phyloP scores from a whole-genome alignment of 352 stramenopile species.

The Pythium phragmiticola region DNA sequence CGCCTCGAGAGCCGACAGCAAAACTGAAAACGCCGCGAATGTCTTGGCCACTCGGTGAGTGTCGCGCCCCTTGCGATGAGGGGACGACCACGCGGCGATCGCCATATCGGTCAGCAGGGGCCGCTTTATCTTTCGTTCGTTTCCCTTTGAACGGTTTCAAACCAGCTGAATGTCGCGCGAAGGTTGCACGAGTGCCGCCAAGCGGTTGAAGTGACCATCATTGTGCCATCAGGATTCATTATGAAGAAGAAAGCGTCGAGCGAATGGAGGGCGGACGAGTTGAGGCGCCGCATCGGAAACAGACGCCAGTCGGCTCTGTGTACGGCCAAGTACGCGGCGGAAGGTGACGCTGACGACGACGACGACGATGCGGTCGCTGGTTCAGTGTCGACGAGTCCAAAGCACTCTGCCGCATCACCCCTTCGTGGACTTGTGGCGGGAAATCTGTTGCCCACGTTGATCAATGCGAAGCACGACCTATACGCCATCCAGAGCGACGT shows the following conservation, averaged over 20 bases:
- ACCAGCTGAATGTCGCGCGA: slow-evolving; percentile 27
- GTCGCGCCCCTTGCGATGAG: neutral
- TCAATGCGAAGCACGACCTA: slow-evolving; percentile 39
- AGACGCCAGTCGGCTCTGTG: slow-evolving; percentile 9
- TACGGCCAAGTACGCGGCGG: slow-evolving; percentile 12
- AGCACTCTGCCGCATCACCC: neutral
- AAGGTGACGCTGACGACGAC: slow-evolving; percentile 2
- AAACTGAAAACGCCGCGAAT: neutral
- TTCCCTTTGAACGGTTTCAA: slow-evolving; percentile 5
- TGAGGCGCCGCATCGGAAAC: slow-evolving; percentile 50
- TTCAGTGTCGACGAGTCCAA: neutral
- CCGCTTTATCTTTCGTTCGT: neutral
- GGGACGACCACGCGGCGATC: neutral
- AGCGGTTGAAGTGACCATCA: slow-evolving; percentile 19
- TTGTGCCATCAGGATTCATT: neutral
- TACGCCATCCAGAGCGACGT: slow-evolving; percentile 54
- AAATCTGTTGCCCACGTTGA: slow-evolving; percentile 38
- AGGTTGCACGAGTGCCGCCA: slow-evolving; percentile 31
- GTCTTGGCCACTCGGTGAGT: neutral
- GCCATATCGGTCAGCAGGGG: neutral
- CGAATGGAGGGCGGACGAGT: slow-evolving; percentile 44
- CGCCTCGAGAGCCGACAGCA: neutral
- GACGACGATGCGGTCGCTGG: neutral
- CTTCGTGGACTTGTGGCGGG: neutral
- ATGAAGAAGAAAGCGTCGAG: slow-evolving; percentile 7